Percentiles rank a stretch among this genome's conserved stretches.
Evolutionary conservation across 2,329 filamentous ascomycete species (phyloP).

Genomic region (Neophaeococcomyces mojaviensis): DNA sequence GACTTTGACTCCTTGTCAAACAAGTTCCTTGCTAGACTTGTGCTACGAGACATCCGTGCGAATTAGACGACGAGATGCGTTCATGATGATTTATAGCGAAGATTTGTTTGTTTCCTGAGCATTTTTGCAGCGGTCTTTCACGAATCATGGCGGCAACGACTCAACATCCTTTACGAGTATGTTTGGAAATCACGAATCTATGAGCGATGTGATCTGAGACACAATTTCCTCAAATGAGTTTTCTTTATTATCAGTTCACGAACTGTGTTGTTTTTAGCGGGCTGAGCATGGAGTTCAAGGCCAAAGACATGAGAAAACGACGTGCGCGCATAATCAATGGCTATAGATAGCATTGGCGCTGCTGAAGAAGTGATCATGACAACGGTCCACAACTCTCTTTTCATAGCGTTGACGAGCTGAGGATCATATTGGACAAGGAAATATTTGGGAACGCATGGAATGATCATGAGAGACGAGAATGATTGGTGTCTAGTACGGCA

Average conservation of each 20-base stretch:
- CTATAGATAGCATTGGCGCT: conserved; percentile 7
- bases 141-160: too few species aligned
- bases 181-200: background rate
- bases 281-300: conserved; percentile 4
- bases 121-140: background rate
- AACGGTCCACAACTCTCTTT: background rate
- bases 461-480: background rate
- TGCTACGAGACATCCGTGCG: conserved; percentile 69
- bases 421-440: background rate
- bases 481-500: background rate
- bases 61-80: conserved; percentile 5
- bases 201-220: background rate
- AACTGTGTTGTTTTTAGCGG: conserved; percentile 6
- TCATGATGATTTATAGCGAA: conserved; percentile 4
- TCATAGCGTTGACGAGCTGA: background rate
- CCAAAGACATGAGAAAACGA: background rate
- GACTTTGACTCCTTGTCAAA: conserved; percentile 95
- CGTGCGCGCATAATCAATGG: background rate
- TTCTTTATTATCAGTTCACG: background rate
- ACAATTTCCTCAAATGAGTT: background rate
- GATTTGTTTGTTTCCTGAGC: conserved; percentile 1
- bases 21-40: conserved; percentile 93
- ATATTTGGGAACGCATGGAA: background rate
- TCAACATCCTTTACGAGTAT: background rate
- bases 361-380: background rate